Evolutionary conservation across 352 stramenopile genomes (phyloP), one percentile per base, ranked within the genome.

Genomic region (Globisporangium irregulare): DNA sequence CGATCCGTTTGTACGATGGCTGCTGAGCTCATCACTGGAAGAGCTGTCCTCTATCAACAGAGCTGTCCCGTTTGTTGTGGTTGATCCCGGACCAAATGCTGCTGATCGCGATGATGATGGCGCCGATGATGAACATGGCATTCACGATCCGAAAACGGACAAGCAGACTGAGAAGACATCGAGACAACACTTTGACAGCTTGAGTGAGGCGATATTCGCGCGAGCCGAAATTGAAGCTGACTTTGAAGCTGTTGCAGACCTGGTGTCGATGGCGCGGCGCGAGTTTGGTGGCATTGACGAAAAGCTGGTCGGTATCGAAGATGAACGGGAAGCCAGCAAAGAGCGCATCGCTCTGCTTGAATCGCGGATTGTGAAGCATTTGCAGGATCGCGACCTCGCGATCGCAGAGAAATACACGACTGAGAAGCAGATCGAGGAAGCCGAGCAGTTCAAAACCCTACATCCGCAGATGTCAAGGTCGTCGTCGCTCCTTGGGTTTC

Each of bases 331-430:
- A 14, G 69, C 73, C 27, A 89, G 74, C 63, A 71, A 58, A 34
- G 74, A 89, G 62, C 71, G 74, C 18, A 89, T 92, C 59, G 72
- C 76, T 14, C 73, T 92, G 24, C 73, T 91, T 10, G 84, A 92
- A 61, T 75, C 82, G n/a, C 78, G 82, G 14, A 90, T 92, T 55
- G 81, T 84, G 59, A 91, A 92, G 64, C 78, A 88, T n/a, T 53
- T 92, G 32, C 81, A 91, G 58, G 82, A 92, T 59, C 81, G 84
- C 25, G 84, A 91, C 60, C 64, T 90, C 43, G 82, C 81, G 32
- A 92, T 92, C 32, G 81, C 81, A 5, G 81, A 92, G 57, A 86
- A 79, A 29, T 92, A 90, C 66, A 90, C 82, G 8, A 89, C 78
- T 1, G 74, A 91, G 61, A 80, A 87, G 66, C 75, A 90, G 62